A percentile compares a stretch with the other conserved stretches of the same genome.
These are phyloP conservation scores for Rhodotorula sp. DNA, from an alignment of 1,284 basidiomycete species.

Conservation along the genomic window DNA sequence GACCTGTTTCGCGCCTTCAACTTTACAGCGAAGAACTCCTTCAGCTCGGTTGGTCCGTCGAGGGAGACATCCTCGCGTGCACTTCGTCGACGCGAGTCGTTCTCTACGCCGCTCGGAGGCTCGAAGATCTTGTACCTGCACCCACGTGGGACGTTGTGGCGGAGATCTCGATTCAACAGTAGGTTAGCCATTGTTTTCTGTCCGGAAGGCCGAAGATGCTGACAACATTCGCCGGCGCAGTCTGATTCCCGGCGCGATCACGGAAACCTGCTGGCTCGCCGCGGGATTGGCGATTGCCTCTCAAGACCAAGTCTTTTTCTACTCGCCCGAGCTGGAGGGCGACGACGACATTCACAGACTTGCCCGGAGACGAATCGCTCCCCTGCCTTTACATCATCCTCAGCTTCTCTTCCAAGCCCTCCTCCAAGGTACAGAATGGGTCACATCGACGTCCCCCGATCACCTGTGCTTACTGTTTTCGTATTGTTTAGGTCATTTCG, in stretches of 20 bases:
- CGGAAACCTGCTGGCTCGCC: constrained; percentile 81
- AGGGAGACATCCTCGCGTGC: constrained; percentile 18
- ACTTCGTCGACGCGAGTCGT: constrained; percentile 11
- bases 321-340: constrained; percentile 48
- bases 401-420: constrained; percentile 88
- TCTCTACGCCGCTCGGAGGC: constrained; percentile 14
- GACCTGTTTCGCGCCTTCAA: neutral
- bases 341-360: constrained; percentile 52
- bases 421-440: constrained; percentile 67
- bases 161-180: constrained; percentile 9
- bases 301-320: constrained; percentile 74
- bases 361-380: constrained; percentile 56
- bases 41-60: constrained; percentile 29
- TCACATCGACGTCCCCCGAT: neutral
- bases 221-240: constrained; percentile 50
- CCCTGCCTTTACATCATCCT: constrained; percentile 82
- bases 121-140: constrained; percentile 21
- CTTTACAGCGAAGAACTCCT: constrained; percentile 5
- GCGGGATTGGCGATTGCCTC: constrained; percentile 64
- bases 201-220: neutral
- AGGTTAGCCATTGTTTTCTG: neutral
- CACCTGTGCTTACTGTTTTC: neutral
- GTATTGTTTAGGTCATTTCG: constrained; percentile 73
- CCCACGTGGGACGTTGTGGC: constrained; percentile 16
- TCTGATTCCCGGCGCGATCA: constrained; percentile 71